These are phyloP conservation scores for Spathaspora sp. DNA, from an alignment of 805 yeast genomes.

Conservation along the genomic window DNA sequence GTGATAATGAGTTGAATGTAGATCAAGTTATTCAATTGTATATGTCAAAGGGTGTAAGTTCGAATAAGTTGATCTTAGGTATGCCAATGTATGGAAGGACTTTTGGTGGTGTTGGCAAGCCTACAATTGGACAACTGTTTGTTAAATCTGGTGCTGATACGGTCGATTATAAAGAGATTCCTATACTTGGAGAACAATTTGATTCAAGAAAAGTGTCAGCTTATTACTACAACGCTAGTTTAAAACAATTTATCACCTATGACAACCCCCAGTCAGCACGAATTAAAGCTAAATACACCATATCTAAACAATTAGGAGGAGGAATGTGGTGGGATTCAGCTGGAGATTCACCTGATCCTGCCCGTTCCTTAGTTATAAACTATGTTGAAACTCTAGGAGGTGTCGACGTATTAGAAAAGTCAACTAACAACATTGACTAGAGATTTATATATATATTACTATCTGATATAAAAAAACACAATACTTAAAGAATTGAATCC, in stretches of 20 bases:
- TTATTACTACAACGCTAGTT: slow-evolving; percentile 41
- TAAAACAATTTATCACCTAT: slow-evolving; percentile 50
- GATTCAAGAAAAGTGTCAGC: slow-evolving; percentile 53
- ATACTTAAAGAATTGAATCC: slow-evolving; percentile 72
- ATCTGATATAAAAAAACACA: neutral
- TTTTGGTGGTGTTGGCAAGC: slow-evolving; percentile 22
- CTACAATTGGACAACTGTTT: slow-evolving; percentile 44
- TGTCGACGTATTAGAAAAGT: slow-evolving; percentile 12
- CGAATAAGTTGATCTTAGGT: slow-evolving; percentile 65
- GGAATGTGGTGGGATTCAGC: slow-evolving; percentile 95
- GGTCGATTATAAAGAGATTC: slow-evolving; percentile 55
- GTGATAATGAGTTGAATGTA: slow-evolving; percentile 42
- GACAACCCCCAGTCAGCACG: slow-evolving; percentile 57
- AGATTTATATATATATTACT: neutral
- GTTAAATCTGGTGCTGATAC: slow-evolving; percentile 43
- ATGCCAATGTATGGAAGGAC: slow-evolving; percentile 80
- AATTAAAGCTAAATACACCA: slow-evolving; percentile 59
- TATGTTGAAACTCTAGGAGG: slow-evolving; percentile 42
- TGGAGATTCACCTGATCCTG: slow-evolving; percentile 50
- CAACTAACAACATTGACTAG: neutral
- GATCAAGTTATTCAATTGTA: slow-evolving; percentile 47
- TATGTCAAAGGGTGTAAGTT: slow-evolving; percentile 35
- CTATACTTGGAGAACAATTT: slow-evolving; percentile 37
- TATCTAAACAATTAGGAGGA: slow-evolving; percentile 57
- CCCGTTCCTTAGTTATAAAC: slow-evolving; percentile 37